Percentiles rank a stretch among this genome's conserved stretches.
Conservation (phyloP, 345 rosid genomes). For the Hibiscus syriacus region DNA sequence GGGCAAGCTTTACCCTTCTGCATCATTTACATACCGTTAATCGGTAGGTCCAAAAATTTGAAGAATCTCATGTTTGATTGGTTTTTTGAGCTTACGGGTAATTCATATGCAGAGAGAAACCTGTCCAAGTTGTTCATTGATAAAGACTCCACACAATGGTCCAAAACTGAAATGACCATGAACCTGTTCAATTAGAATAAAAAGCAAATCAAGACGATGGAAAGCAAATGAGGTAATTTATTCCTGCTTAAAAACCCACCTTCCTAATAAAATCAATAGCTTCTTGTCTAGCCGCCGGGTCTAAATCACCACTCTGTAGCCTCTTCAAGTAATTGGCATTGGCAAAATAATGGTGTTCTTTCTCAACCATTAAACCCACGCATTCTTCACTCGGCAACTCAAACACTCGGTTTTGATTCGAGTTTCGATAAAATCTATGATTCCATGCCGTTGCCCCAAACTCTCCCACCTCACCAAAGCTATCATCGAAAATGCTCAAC, state of each 20-base stretch:
- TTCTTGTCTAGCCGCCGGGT: too few relatives aligned
- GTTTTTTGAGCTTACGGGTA: slow-evolving; percentile 36
- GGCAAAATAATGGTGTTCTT: too few relatives aligned
- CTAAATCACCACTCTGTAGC: too few relatives aligned
- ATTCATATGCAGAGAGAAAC: too few relatives aligned
- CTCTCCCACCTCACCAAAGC: slow-evolving; percentile 23
- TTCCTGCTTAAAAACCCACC: slow-evolving; percentile 29
- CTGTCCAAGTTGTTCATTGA: slow-evolving; percentile 59
- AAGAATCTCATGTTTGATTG: neutral
- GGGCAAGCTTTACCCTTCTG: too few relatives aligned
- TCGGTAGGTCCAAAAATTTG: neutral
- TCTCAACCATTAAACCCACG: slow-evolving; percentile 42
- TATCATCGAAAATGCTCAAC: slow-evolving; percentile 37
- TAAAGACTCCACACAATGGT: slow-evolving; percentile 50
- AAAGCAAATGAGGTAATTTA: neutral
- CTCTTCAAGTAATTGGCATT: too few relatives aligned
- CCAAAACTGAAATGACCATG: slow-evolving; percentile 56
- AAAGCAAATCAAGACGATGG: too few relatives aligned
- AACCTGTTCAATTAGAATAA: slow-evolving; percentile 40
- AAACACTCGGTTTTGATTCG: too few relatives aligned
- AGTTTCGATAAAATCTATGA: too few relatives aligned
- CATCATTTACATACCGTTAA: too few relatives aligned
- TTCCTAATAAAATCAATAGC: too few relatives aligned
- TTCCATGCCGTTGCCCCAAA: slow-evolving; percentile 23
- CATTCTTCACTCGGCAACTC: slow-evolving; percentile 50